Percentiles rank a stretch among this genome's conserved stretches.
These are phyloP conservation scores for Auriscalpium orientale DNA, from an alignment of 768 basidiomycete genomes.

Conservation along the genomic window DNA sequence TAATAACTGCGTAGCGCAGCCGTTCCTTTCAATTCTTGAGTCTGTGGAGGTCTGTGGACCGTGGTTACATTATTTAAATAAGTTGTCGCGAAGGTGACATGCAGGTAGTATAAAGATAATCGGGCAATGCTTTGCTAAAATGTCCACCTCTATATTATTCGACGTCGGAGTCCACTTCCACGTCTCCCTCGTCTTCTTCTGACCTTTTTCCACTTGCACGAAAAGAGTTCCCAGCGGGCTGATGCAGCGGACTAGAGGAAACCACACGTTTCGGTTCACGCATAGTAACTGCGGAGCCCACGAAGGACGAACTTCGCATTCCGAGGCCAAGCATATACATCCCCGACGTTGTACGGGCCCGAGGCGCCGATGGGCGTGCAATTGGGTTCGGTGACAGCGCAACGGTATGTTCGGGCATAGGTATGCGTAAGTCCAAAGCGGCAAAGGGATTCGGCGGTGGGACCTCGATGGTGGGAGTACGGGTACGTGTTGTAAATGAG, in stretches of 20 bases:
- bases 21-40: neutral
- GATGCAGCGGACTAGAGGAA: neutral
- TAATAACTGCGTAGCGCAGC: neutral
- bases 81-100: neutral
- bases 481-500: conserved; percentile 26
- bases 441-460: conserved; percentile 30
- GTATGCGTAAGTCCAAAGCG: conserved; percentile 43
- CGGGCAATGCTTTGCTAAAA: neutral
- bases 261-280: neutral
- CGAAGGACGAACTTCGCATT: conserved; percentile 30
- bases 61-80: neutral
- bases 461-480: conserved; percentile 12
- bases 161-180: neutral
- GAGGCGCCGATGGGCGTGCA: conserved; percentile 20
- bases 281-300: neutral
- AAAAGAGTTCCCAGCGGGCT: neutral
- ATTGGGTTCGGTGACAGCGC: conserved; percentile 9
- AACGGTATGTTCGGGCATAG: conserved; percentile 43
- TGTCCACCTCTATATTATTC: neutral
- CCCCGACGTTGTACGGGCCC: conserved; percentile 45
- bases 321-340: conserved; percentile 63
- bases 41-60: neutral
- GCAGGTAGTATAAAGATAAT: neutral
- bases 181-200: neutral
- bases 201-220: neutral